Percentiles rank a stretch among this genome's conserved stretches.
Evolutionary conservation across 2,329 filamentous ascomycete species (phyloP).

Genomic region (Penicillium corylophilum): DNA sequence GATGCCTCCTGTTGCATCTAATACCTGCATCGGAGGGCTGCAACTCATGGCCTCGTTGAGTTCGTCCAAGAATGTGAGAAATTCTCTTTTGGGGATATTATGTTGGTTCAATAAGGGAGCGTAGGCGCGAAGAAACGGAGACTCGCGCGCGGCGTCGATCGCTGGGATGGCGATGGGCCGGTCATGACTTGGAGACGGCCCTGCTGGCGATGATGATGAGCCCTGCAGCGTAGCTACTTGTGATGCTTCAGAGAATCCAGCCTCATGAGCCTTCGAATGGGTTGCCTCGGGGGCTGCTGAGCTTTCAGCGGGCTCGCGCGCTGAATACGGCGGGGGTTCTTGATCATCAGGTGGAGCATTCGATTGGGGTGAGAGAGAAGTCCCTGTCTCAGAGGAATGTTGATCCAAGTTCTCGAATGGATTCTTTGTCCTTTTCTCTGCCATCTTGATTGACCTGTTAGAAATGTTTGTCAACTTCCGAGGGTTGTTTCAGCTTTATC

Average conservation of each 20-base stretch:
- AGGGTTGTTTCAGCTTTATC: not conserved
- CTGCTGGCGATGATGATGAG: not conserved
- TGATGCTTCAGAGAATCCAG: not conserved
- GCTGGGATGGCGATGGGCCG: constrained; percentile 20
- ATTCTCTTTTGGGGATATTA: constrained; percentile 15
- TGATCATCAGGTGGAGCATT: not conserved
- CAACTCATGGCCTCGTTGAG: constrained; percentile 25
- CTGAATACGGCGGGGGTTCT: not conserved
- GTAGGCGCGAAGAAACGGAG: constrained; percentile 21
- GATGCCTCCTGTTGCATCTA: constrained; percentile 28
- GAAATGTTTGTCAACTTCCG: not conserved
- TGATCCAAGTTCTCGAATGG: not conserved
- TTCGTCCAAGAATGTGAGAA: constrained; percentile 28
- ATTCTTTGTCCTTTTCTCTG: not conserved
- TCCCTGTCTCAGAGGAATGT: not conserved
- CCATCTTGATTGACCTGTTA: not conserved
- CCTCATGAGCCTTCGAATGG: not conserved
- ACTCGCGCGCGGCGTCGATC: constrained; percentile 9
- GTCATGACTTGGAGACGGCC: not conserved
- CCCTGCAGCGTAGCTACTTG: not conserved
- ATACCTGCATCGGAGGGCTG: constrained; percentile 28
- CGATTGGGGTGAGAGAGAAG: not conserved
- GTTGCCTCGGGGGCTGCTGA: not conserved
- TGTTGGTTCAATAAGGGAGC: constrained; percentile 7
- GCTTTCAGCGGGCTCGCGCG: not conserved